A percentile compares a stretch with the other conserved stretches of the same genome.
Conservation (phyloP, 2,329 filamentous ascomycete genomes). For the Penicillium sp. region DNA sequence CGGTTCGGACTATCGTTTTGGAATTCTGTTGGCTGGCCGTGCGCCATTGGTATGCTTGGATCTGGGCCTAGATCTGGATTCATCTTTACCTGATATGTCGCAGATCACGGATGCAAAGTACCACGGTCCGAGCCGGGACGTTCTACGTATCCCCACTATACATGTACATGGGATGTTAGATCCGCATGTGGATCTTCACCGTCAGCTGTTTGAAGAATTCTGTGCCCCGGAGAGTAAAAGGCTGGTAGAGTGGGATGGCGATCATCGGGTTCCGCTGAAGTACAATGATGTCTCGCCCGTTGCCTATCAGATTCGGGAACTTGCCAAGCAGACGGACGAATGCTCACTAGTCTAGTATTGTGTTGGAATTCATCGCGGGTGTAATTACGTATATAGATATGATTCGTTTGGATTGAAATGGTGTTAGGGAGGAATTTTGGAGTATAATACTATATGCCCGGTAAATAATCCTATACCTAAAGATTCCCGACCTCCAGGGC, state of each 20-base stretch:
- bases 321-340: no score
- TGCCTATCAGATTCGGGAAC: no score
- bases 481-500: no score
- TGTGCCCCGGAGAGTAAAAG: constrained; percentile 56
- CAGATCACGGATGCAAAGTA: no score
- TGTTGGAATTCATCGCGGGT: no score
- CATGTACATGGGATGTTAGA: constrained; percentile 68
- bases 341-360: no score
- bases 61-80: not conserved
- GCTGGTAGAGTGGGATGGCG: constrained; percentile 72
- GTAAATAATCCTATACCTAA: no score
- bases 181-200: constrained; percentile 26
- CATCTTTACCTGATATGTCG: not conserved
- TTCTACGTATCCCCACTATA: constrained; percentile 60
- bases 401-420: no score
- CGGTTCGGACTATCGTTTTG: constrained; percentile 57
- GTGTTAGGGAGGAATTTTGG: no score
- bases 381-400: no score
- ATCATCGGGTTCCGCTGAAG: constrained; percentile 71
- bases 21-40: constrained; percentile 62
- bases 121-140: not conserved
- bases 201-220: constrained; percentile 41
- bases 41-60: constrained; percentile 53
- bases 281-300: constrained; percentile 55
- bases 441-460: no score